Conservation (phyloP, 768 basidiomycete genomes). For the Xerocomus potaroensis region DNA sequence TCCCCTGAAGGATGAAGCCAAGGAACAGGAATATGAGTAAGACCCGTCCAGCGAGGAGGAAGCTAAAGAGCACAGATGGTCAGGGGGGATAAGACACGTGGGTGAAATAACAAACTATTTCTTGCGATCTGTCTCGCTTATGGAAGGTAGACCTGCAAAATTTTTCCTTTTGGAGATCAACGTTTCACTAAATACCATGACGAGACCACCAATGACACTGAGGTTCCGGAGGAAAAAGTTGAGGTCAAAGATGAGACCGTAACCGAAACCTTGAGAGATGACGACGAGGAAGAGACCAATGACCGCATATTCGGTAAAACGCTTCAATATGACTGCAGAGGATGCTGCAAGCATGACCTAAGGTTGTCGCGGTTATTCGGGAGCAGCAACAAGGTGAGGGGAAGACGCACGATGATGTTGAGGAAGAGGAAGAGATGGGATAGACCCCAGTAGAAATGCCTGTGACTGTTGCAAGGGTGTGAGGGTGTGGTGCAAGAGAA, state of each 20-base stretch:
- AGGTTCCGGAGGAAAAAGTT: conserved; percentile 99
- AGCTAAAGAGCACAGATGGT: conserved; percentile 44
- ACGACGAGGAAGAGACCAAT: conserved; percentile 89
- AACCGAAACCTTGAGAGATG: conserved; percentile 94
- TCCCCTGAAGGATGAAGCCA: conserved; percentile 92
- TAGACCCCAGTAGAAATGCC: conserved; percentile 92
- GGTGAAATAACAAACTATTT: conserved; percentile 74
- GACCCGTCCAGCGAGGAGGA: conserved; percentile 95
- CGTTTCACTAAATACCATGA: conserved; percentile 99
- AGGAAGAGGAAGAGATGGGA: conserved; percentile 89
- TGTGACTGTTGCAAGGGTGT: conserved; percentile 55
- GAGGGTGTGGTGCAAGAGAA: conserved; percentile 2
- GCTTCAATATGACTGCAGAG: conserved; percentile 79
- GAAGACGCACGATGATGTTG: conserved; percentile 78
- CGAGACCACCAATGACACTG: conserved; percentile 93
- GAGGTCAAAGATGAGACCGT: conserved; percentile 98
- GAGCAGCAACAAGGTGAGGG: not conserved
- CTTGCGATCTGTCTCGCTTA: conserved; percentile 94
- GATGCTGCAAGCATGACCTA: conserved; percentile 90
- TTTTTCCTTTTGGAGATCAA: conserved; percentile 82
- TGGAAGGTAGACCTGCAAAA: conserved; percentile 85
- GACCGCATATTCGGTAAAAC: conserved; percentile 84
- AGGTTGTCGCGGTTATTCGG: not conserved
- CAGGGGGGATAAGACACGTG: conserved; percentile 1
- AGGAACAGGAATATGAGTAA: conserved; percentile 99